Percentiles rank a stretch among this genome's conserved stretches.
phyloP scores from a whole-genome alignment of 345 rosid genomes.

The Chamaenerion angustifolium region DNA sequence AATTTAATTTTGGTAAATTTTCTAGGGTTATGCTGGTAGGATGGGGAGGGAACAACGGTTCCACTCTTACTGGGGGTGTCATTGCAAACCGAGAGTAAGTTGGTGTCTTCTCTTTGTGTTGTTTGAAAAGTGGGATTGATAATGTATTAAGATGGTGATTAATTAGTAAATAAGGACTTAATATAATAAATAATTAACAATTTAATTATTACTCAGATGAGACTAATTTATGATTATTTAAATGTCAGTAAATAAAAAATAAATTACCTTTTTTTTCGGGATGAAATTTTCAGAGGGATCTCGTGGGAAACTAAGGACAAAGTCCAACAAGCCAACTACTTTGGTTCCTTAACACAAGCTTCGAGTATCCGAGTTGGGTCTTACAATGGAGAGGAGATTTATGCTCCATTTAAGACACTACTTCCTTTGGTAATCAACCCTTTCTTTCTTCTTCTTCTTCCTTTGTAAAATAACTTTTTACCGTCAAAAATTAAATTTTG shows the following conservation, averaged over 20 bases:
- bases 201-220: too few relatives aligned
- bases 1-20: neutral
- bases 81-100: constrained; percentile 88
- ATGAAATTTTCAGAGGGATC: constrained; percentile 51
- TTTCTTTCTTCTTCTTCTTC: too few relatives aligned
- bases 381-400: constrained; percentile 89
- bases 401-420: constrained; percentile 95
- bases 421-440: constrained; percentile 68
- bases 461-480: too few relatives aligned
- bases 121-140: too few relatives aligned
- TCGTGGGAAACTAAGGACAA: constrained; percentile 99
- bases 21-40: constrained; percentile 92
- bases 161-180: too few relatives aligned
- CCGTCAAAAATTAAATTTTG: too few relatives aligned
- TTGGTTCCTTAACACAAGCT: constrained; percentile 93
- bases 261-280: neutral
- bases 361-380: constrained; percentile 88
- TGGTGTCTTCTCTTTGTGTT: neutral
- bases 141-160: too few relatives aligned
- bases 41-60: constrained; percentile 97
- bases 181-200: too few relatives aligned
- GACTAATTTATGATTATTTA: too few relatives aligned
- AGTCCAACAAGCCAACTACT: constrained; percentile 91
- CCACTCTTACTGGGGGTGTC: constrained; percentile 80
- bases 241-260: neutral